Evolutionary conservation across 2,329 filamentous ascomycete species (phyloP).

Genomic region (Dactylellina haptotyla): DNA sequence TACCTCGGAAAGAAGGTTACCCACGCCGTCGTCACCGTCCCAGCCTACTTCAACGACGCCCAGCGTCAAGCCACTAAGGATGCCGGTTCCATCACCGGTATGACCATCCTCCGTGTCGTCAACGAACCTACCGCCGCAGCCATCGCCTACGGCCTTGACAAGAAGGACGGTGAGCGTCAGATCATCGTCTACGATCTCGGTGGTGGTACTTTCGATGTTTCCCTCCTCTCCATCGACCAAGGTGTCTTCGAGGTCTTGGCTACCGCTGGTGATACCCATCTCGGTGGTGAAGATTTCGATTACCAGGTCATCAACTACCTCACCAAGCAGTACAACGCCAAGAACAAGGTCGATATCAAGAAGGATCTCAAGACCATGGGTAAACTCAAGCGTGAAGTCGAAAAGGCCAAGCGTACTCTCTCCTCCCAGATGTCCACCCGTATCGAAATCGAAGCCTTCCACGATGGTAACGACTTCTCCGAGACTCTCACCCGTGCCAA

Average conservation of each 20-base stretch:
- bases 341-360: slow-evolving; percentile 88
- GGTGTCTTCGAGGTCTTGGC: slow-evolving; percentile 94
- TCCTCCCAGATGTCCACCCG: slow-evolving; percentile 92
- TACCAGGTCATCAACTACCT: slow-evolving; percentile 97
- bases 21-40: slow-evolving; percentile 91
- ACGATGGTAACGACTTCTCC: slow-evolving; percentile 95
- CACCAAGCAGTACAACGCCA: slow-evolving; percentile 98
- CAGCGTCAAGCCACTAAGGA: slow-evolving; percentile 98
- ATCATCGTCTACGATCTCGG: slow-evolving; percentile 94
- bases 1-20: slow-evolving; percentile 85
- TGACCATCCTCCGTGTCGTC: slow-evolving; percentile 94
- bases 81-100: slow-evolving; percentile 87
- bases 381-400: slow-evolving; percentile 98
- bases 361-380: slow-evolving; percentile 98
- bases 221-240: slow-evolving; percentile 87
- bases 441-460: slow-evolving; percentile 97
- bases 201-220: slow-evolving; percentile 95
- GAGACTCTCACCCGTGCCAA: slow-evolving; percentile 98
- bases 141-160: slow-evolving; percentile 92
- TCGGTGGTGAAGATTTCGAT: slow-evolving; percentile 99
- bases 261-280: slow-evolving; percentile 94
- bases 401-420: slow-evolving; percentile 98
- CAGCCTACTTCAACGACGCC: slow-evolving; percentile 98
- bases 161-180: slow-evolving; percentile 83
- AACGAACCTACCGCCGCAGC: slow-evolving; percentile 96